These are phyloP conservation scores for Mitragyna speciosa DNA, from an alignment of 257 asterid genomes.

Conservation along the genomic window DNA sequence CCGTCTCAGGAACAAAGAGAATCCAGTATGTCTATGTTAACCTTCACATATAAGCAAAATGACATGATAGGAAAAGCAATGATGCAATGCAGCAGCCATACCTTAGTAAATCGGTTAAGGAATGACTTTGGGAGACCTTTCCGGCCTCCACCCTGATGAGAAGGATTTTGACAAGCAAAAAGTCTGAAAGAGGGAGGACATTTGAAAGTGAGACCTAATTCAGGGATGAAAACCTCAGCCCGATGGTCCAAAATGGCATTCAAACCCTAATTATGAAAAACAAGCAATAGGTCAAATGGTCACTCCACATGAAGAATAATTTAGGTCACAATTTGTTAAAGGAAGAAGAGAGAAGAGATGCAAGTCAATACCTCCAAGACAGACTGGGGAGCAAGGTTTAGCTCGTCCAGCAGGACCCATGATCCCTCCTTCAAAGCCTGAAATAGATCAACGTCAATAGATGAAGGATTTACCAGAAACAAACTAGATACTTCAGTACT, in stretches of 20 bases:
- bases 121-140: conserved; percentile 97
- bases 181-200: conserved; percentile 87
- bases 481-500: background rate
- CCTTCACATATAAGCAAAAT: background rate
- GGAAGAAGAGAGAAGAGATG: conserved; percentile 13
- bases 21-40: background rate
- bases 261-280: conserved; percentile 56
- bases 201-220: conserved; percentile 74
- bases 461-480: conserved; percentile 6
- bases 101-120: conserved; percentile 96
- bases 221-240: conserved; percentile 97
- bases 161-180: conserved; percentile 97
- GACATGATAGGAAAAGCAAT: conserved; percentile 9
- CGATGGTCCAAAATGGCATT: conserved; percentile 97
- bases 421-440: conserved; percentile 95
- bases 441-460: conserved; percentile 18
- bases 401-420: conserved; percentile 97
- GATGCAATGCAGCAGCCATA: conserved; percentile 26
- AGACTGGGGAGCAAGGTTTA: conserved; percentile 98
- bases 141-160: conserved; percentile 95
- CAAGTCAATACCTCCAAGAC: conserved; percentile 75
- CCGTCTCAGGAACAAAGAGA: background rate
- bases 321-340: background rate
- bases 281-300: conserved; percentile 1
- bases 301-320: background rate